Evolutionary conservation across 2,329 filamentous ascomycete species (phyloP).

Genomic region (Claviceps spartinae): DNA sequence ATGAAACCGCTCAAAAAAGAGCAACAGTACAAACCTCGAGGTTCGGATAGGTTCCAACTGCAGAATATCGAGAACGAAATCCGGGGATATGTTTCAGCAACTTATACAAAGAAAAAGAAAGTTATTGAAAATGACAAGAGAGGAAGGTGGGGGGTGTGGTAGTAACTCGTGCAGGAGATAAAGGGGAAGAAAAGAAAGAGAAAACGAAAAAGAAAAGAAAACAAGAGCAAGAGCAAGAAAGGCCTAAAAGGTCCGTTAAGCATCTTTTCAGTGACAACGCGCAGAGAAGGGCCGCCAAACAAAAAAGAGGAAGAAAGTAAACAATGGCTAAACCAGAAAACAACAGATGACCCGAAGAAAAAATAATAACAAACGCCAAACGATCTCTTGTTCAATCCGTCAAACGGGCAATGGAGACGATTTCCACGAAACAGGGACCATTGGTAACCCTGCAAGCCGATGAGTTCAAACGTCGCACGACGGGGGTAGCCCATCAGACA

Average conservation of each 20-base stretch:
- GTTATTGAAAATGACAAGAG: too few relatives aligned
- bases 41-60: too few relatives aligned
- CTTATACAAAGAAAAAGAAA: too few relatives aligned
- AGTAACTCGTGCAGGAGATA: too few relatives aligned
- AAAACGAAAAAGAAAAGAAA: neutral
- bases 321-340: neutral
- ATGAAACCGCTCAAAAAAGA: neutral
- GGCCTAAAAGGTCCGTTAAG: neutral
- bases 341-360: neutral
- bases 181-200: neutral
- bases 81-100: too few relatives aligned
- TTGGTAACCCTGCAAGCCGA: conserved; percentile 3
- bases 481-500: neutral
- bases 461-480: conserved; percentile 5
- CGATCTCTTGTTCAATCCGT: neutral
- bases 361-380: neutral
- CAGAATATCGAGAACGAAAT: too few relatives aligned
- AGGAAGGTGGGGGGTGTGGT: too few relatives aligned
- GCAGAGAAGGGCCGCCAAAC: neutral
- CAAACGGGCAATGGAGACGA: neutral
- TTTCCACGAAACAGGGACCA: neutral
- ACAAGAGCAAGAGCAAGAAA: neutral
- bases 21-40: too few relatives aligned
- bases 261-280: neutral
- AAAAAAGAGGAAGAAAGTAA: neutral